Evolutionary conservation across 2,329 filamentous ascomycete species (phyloP).

Genomic region (Tolypocladium capitatum): DNA sequence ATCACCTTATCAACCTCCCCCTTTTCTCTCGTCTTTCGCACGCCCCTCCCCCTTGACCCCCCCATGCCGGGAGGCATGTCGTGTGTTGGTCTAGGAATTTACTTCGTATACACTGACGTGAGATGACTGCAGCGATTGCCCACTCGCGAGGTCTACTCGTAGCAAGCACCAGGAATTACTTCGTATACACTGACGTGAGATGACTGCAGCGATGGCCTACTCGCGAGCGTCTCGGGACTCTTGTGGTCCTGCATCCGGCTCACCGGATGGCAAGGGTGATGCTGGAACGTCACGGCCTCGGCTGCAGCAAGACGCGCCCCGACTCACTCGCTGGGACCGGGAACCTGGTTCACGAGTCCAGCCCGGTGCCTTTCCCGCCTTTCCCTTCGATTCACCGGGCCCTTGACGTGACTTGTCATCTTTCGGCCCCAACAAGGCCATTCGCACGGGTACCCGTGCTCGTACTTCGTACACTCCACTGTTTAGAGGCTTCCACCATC

Average conservation of each 20-base stretch:
- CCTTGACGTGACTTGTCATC: not conserved
- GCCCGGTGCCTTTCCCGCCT: not conserved
- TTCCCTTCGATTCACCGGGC: not conserved
- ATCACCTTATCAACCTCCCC: conserved; percentile 3
- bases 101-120: no score
- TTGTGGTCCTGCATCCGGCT: not conserved
- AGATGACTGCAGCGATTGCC: no score
- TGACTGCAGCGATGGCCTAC: no score
- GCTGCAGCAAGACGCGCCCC: not conserved
- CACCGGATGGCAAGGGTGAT: not conserved
- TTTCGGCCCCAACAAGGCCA: no score
- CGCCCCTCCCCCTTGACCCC: not conserved
- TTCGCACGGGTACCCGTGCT: no score
- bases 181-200: not conserved
- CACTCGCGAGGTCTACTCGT: no score
- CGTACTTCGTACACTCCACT: no score
- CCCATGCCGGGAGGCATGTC: not conserved
- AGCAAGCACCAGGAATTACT: no score
- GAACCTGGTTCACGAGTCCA: not conserved
- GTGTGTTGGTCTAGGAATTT: no score
- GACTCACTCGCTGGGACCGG: not conserved
- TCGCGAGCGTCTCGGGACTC: no score
- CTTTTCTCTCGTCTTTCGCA: not conserved
- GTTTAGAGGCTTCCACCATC: no score
- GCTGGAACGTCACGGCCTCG: not conserved